phyloP scores from a whole-genome alignment of 768 basidiomycete species.

The Xerocomellus chrysenteron region DNA sequence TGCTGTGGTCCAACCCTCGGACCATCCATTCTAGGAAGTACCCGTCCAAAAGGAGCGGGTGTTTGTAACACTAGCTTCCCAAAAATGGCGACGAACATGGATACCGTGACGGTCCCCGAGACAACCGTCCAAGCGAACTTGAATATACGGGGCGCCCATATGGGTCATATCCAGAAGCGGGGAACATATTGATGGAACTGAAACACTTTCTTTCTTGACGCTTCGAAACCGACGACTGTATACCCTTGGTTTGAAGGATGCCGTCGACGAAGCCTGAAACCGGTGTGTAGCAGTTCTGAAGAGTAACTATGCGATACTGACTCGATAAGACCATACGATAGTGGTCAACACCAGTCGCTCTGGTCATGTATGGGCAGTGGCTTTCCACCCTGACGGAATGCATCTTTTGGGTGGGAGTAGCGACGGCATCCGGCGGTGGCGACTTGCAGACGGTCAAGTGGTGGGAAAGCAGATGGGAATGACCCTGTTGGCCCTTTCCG shows the following conservation, averaged over 20 bases:
- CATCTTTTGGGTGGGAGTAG: neutral
- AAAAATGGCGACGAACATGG: too few relatives aligned
- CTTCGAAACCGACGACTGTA: neutral
- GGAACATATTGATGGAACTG: too few relatives aligned
- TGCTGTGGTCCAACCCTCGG: too few relatives aligned
- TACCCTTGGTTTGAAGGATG: neutral
- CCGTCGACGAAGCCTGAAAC: neutral
- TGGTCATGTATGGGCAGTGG: neutral
- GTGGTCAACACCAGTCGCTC: neutral
- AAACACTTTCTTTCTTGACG: too few relatives aligned
- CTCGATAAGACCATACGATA: neutral
- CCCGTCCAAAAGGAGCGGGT: too few relatives aligned
- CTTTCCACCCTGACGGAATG: conserved; percentile 1
- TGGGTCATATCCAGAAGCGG: too few relatives aligned
- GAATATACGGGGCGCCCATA: too few relatives aligned
- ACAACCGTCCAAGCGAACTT: too few relatives aligned
- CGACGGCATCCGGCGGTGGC: neutral
- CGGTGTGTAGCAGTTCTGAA: neutral
- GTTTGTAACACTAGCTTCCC: too few relatives aligned
- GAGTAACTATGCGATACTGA: neutral
- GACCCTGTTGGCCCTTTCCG: neutral
- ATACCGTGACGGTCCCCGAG: too few relatives aligned
- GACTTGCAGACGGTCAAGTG: neutral
- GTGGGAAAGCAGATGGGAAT: neutral
- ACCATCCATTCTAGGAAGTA: too few relatives aligned